Base-by-base conservation (phyloP, 371 early-diverging fungal species). In the Actinomortierella ambigua region DNA sequence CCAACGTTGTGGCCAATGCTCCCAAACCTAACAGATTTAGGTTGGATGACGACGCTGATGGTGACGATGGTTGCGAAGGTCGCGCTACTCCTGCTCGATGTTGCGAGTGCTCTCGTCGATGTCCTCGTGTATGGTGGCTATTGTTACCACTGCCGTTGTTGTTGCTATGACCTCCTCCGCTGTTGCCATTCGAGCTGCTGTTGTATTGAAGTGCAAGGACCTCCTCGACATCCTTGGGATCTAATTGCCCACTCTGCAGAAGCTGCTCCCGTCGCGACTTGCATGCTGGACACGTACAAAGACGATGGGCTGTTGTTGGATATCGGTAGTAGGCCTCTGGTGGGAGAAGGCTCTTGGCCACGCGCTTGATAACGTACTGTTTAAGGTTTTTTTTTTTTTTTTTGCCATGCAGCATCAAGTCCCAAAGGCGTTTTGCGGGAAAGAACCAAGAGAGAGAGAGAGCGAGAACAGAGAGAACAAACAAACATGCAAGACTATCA, bases 271-370 rank as follows among this genome's bases (percentile, higher is more conserved):
- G 61, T 42, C 59, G 54, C 2, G 71, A 65, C 28, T 65, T 71
- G 65, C 71, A 71, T 15, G 71, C 71, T 0, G 71, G 71, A 29
- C 71, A 71, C 23, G 71, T 71, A 50, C 71, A 71, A 5, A 71
- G 59, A 27, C 42, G 62, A 50, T 71, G 71, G 13, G 71, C 71
- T 7, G 71, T 71, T 14, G 66, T 71, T 29, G 71, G 71, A n/a
- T 71, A 71, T 8, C 62, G 71, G 34, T 71, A 71, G 44, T 71
- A 71, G 6, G 71, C 71, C 24, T 65, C 61, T 18, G 71, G 71
- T 8, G 71, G 71, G 28, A 71, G 17, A 27, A 62, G 58, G 7
- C 66, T 43, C 49, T 71, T 71, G 29, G 71, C 61, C 14, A 71
- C 71, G 44, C 62, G 28, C 52, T 71, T 71, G 59, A 71, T 65